phyloP scores from a whole-genome alignment of 176 grass and related monocot species.

The Lolium multiflorum region DNA sequence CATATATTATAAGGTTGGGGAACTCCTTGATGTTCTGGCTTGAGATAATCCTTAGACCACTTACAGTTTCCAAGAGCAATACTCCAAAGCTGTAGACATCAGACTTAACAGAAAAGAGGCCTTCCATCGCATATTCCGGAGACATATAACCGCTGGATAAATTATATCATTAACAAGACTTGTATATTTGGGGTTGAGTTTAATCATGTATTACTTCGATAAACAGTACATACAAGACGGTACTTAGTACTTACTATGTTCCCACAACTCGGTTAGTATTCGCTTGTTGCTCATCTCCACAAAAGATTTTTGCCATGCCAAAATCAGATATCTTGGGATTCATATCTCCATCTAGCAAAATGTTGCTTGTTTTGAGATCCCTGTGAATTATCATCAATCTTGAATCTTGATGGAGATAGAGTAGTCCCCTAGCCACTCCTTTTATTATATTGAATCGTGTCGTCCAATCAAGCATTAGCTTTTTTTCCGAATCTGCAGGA shows the following conservation, averaged over 20 bases:
- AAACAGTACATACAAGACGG: neutral
- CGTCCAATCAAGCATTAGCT: conserved; percentile 38
- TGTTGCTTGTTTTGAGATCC: conserved; percentile 61
- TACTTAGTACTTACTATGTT: conserved; percentile 52
- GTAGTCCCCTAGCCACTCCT: conserved; percentile 56
- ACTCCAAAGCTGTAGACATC: conserved; percentile 63
- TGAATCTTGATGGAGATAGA: conserved; percentile 68
- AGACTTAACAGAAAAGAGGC: conserved; percentile 56
- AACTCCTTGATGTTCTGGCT: conserved; percentile 35
- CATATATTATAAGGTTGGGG: conserved; percentile 54
- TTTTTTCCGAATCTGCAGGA: conserved; percentile 37
- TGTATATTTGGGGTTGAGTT: neutral
- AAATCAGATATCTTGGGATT: conserved; percentile 65
- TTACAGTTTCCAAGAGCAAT: conserved; percentile 54
- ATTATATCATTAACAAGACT: conserved; percentile 6
- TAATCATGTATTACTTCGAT: neutral
- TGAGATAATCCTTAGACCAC: conserved; percentile 51
- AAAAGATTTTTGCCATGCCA: conserved; percentile 61
- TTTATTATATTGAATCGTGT: conserved; percentile 56
- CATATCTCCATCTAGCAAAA: conserved; percentile 60
- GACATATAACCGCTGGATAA: conserved; percentile 59
- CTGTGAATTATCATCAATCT: conserved; percentile 60
- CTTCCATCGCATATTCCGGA: conserved; percentile 62
- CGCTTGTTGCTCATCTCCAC: conserved; percentile 44
- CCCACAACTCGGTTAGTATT: conserved; percentile 58